Base-by-base conservation (phyloP, 2,329 filamentous ascomycete species). In the Bipolaris gigantea region DNA sequence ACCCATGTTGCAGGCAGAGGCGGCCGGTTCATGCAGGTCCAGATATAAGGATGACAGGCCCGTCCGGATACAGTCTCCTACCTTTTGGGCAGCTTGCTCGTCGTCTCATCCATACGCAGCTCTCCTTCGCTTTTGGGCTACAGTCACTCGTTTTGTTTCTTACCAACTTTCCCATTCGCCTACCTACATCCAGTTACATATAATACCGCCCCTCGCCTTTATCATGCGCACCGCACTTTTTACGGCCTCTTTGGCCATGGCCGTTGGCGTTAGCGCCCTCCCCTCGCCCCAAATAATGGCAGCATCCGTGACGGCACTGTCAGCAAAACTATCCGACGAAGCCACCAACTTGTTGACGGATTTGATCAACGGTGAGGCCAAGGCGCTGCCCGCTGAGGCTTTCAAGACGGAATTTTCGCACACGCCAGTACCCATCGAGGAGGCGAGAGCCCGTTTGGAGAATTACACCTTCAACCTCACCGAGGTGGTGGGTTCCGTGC, bases 161-260 rank as follows among this genome's bases (percentile, higher is more conserved):
- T 43, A 15, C 27, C 9, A 32, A 8, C 10, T 16, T 10, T 43
- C 13, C 49, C 38, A 36, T 15, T 50, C 9, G 38, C 15, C 4
- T 36, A 11, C 25, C 30, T 51, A 30, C 10, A n/a, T n/a, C n/a
- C n/a, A 30, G 46, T 23, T 19, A 42, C 48, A 46, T n/a, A 7
- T 55, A 56, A 53, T 56, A 44, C 44, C 49, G 53, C 50, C 44
- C 50, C 55, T 53, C 43, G 52, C 48, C 56, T 41, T 62, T 56
- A 64, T 53, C 34, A 63, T 64, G 62, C 61, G 56, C 35, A 23
- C 53, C 34, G 49, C 48, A 3, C 36, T 63, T 41, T 46, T 64
- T 15, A 57, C 62, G n/a, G 56, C 60, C 55, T 40, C 54, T 15
- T 48, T 64, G 58, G 62, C 60, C 19, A 19, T 54, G n/a, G 48